A percentile compares a stretch with the other conserved stretches of the same genome.
Conservation (phyloP, 257 asterid genomes). For the Penstemon davidsonii region DNA sequence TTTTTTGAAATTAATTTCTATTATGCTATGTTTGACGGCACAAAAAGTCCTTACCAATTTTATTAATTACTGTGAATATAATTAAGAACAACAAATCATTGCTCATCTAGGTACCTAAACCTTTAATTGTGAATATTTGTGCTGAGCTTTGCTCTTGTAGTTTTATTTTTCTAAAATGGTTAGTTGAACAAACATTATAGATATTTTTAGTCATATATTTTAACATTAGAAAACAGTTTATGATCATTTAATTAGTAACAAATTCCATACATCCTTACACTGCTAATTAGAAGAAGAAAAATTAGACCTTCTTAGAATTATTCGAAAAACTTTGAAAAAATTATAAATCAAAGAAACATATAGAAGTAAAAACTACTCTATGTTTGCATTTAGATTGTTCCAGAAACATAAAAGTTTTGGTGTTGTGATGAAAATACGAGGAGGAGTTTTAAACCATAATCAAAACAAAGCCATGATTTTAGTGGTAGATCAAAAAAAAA, state of each 20-base stretch:
- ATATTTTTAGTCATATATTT: background rate
- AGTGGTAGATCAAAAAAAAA: too few species aligned
- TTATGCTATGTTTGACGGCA: background rate
- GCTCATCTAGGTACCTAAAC: background rate
- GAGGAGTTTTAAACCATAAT: too few species aligned
- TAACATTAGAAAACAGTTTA: background rate
- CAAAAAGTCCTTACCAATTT: background rate
- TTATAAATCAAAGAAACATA: too few species aligned
- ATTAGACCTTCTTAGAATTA: too few species aligned
- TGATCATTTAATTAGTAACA: background rate
- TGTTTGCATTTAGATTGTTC: too few species aligned
- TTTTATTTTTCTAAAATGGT: background rate
- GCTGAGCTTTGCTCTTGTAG: background rate
- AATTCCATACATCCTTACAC: too few species aligned
- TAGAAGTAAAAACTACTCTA: too few species aligned
- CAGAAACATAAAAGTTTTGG: too few species aligned
- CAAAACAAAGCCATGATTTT: too few species aligned
- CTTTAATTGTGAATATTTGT: background rate
- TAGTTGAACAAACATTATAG: conserved; percentile 24
- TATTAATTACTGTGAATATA: background rate
- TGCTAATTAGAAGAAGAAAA: too few species aligned
- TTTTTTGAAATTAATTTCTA: background rate
- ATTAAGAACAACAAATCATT: background rate
- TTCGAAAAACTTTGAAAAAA: too few species aligned
- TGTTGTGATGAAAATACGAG: too few species aligned